Base-by-base conservation (phyloP, 345 rosid species). In the Rhodamnia argentea region DNA sequence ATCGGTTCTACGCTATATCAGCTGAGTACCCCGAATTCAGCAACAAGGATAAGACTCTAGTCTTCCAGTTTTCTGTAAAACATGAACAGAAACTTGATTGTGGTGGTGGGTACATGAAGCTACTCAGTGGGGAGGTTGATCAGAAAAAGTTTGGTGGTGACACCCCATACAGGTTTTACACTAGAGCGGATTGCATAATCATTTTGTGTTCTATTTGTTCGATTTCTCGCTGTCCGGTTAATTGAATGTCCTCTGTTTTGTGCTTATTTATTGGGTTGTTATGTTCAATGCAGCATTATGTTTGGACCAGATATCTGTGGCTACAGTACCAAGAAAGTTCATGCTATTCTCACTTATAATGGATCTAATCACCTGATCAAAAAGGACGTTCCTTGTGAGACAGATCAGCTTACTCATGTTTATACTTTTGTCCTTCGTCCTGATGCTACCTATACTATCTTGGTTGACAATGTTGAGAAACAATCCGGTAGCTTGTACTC, bases 101-200 rank as follows among this genome's bases (percentile, higher is more conserved):
- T 90, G 99, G 99, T 89, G 99, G 99, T 87, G 99, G 99, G 85
- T 98, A 98, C 94, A 93, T 98, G 96, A 98, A 98, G 94, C 90
- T 98, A 90, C 94, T 98, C 70, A 98, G 98, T 85, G 97, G 92
- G 58, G 97, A 93, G 1, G 84, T 94, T 89, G 99, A 98, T 92
- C 99, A 98, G 90, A 95, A 95, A 90, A 95, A 96, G 88, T 98
- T 98, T 7, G 99, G 99, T n/a, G 99, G 99, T 29, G 99, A 98
- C 83, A 94, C 99, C 23, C 93, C 98, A 58, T 98, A 98, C 92
- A 97, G 99, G 99, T 91, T 93, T 32, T 91, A 91, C 86, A 92
- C 92, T 86, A 93, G 94, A 86, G 95, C 94, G 59, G 95, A 93
- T 52, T 88, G 92, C 87, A 88, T 93, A 85, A 93, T 91, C 88